Evolutionary conservation across 2,329 filamentous ascomycete genomes (phyloP), one percentile per base, ranked within the genome.

Genomic region (Tolypocladium album): DNA sequence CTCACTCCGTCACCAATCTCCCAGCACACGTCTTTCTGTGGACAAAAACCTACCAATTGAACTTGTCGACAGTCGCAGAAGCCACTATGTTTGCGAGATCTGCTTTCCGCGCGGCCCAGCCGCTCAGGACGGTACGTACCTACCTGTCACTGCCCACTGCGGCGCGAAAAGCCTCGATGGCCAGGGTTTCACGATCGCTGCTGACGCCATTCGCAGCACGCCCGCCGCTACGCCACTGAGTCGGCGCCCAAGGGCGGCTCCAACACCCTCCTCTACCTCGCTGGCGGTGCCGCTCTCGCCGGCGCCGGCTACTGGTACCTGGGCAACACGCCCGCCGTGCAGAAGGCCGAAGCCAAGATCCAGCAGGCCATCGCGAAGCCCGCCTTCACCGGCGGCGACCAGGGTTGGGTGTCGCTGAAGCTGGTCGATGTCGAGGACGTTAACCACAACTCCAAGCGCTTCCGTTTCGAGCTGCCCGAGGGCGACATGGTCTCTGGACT

Each of bases 391-490:
- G 92, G 93, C 66, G 91, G 90, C 65, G 90, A 96, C 63, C 92
- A 97, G 76, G 92, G 91, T 66, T 97, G 92, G 77, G 74, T 97
- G 64, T 86, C 86, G 63, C 82, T 97, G 67, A 87, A 89, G 77
- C 81, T 97, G 60, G 84, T 90, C 60, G 85, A 88, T 60, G 83
- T 92, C 57, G 88, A 96, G 77, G 77, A 80, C 55, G 76, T 97
- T 78, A 97, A 91, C 80, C 89, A 92, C 82, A 97, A 97, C 82
- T 95, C 92, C 68, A 97, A 97, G 86, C 87, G 84, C 68, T 82
- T 97, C 72, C 87, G 89, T 68, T 97, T 99, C 77, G 86, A 88
- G 69, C 85, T 97, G 52, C 90, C 90, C 20, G 89, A 95, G 73
- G 81, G 85, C 64, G 88, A 96, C 72, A 85, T 88, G 76, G 88